A percentile compares a stretch with the other conserved stretches of the same genome.
Evolutionary conservation across 805 yeast genomes (phyloP).

Genomic region (Starmera pachycereana): DNA sequence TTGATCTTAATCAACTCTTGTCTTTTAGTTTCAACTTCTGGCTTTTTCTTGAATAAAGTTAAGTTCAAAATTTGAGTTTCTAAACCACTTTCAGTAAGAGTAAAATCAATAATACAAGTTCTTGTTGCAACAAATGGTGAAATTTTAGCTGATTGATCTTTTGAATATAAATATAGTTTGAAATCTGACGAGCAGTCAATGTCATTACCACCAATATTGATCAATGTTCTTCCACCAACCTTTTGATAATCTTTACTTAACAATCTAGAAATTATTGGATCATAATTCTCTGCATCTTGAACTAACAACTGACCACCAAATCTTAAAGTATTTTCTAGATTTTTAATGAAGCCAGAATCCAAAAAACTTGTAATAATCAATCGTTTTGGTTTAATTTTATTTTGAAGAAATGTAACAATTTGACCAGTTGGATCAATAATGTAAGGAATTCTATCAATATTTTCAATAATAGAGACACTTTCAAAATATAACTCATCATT

Average conservation of each 20-base stretch:
- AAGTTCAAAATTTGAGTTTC: slow-evolving; percentile 52
- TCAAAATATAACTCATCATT: slow-evolving; percentile 54
- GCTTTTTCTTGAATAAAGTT: slow-evolving; percentile 43
- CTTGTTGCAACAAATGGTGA: slow-evolving; percentile 53
- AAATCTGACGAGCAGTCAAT: slow-evolving; percentile 63
- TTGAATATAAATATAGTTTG: slow-evolving; percentile 48
- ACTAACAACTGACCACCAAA: slow-evolving; percentile 73
- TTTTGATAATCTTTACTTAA: slow-evolving; percentile 48
- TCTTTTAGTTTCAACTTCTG: slow-evolving; percentile 57
- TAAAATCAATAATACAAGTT: slow-evolving; percentile 56
- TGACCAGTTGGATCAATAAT: slow-evolving; percentile 65
- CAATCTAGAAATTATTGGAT: slow-evolving; percentile 61
- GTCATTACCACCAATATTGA: slow-evolving; percentile 49
- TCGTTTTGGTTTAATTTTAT: slow-evolving; percentile 22
- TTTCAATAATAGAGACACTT: slow-evolving; percentile 45
- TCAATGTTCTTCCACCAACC: slow-evolving; percentile 60
- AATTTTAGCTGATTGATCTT: slow-evolving; percentile 37
- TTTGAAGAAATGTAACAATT: slow-evolving; percentile 30
- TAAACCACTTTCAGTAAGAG: slow-evolving; percentile 59
- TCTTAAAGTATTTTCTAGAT: slow-evolving; percentile 68
- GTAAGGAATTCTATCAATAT: slow-evolving; percentile 34
- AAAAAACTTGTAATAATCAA: slow-evolving; percentile 58
- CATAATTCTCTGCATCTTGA: slow-evolving; percentile 71
- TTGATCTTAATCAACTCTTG: slow-evolving; percentile 42
- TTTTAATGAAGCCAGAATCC: slow-evolving; percentile 54